Base-by-base conservation (phyloP, 495 filamentous ascomycete species). In the Penicillium psychrofluorescens region DNA sequence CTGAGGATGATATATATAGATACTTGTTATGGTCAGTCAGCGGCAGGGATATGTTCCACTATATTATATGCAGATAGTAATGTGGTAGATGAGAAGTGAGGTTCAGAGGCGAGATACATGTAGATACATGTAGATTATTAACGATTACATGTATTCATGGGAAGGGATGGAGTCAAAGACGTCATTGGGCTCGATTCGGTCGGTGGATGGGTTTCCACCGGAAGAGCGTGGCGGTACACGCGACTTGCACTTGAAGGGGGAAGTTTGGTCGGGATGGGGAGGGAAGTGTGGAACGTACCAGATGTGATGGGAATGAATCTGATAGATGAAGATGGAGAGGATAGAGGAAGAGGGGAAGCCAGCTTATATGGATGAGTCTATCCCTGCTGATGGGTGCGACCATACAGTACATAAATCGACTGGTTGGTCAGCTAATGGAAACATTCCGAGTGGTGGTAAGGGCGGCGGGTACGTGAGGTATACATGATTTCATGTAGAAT, bases 101-200 rank as follows among this genome's bases (percentile, higher is more conserved):
- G 44, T 36, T 39, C 4, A 22, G 22, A 22, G 22, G 22, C 4
- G 22, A 22, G 22, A 22, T 22, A 22, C 22, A 22, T 22, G 22
- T 22, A 22, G 22, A 22, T 22, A 22, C 22, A 22, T 22, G 22
- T 22, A 22, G 22, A 22, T 6, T 22, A 22, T 22, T 22, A 34
- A 34, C 4, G n/a, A 34, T 11, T 34, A 12, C 32, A 11, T 10
- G n/a, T 2, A 12, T 34, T 12, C 10, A 34, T 34, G 32, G 9
- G n/a, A 12, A 12, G 45, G 35, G 30, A 27, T 13, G 29, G 41
- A 56, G 50, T 56, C 54, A 16, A 48, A 41, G 54, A 56, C 54
- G 54, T 56, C 54, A 56, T 56, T 48, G 30, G 29, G n/a, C 32
- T 6, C 3, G 32, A 34, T 12, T 12, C 32, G 10, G 10, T 10